Evolutionary conservation across 202 grass and related monocot species (phyloP).

Genomic region (Bolboschoenoplectus hybrid): DNA sequence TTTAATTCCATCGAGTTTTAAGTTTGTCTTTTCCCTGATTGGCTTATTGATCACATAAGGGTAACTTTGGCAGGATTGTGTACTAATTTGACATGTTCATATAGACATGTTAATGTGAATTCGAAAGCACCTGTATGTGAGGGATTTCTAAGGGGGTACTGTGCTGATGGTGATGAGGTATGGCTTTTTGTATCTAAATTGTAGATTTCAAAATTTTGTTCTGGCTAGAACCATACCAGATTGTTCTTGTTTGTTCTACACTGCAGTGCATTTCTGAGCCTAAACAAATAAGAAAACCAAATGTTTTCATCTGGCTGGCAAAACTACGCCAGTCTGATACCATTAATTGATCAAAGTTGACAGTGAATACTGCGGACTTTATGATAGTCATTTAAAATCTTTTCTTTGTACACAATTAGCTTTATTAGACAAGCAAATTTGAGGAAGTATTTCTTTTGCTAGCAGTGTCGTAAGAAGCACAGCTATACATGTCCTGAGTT

Average conservation of each 20-base stretch:
- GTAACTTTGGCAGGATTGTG: slow-evolving; percentile 62
- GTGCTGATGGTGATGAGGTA: slow-evolving; percentile 94
- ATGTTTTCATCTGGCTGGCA: background rate
- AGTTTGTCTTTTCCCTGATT: slow-evolving; percentile 27
- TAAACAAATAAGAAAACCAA: background rate
- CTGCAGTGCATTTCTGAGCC: slow-evolving; percentile 20
- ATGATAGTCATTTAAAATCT: slow-evolving; percentile 18
- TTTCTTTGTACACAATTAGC: background rate
- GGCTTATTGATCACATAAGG: background rate
- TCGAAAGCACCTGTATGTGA: slow-evolving; percentile 69
- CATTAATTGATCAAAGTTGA: background rate
- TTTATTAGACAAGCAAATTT: slow-evolving; percentile 5
- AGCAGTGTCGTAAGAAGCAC: slow-evolving; percentile 96
- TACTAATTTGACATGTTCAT: slow-evolving; percentile 75
- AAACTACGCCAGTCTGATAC: background rate
- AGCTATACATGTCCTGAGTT: slow-evolving; percentile 80
- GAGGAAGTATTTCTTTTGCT: slow-evolving; percentile 41
- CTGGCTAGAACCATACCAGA: background rate
- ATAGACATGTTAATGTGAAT: slow-evolving; percentile 90
- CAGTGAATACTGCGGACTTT: background rate
- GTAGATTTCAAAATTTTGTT: slow-evolving; percentile 18
- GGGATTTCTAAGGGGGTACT: slow-evolving; percentile 83
- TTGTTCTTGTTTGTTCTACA: background rate
- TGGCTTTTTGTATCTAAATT: slow-evolving; percentile 34
- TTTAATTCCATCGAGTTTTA: slow-evolving; percentile 3